Percentiles rank a stretch among this genome's conserved stretches.
These are phyloP conservation scores for Pseudoperonospora humuli DNA, from an alignment of 352 stramenopile genomes.

Conservation along the genomic window DNA sequence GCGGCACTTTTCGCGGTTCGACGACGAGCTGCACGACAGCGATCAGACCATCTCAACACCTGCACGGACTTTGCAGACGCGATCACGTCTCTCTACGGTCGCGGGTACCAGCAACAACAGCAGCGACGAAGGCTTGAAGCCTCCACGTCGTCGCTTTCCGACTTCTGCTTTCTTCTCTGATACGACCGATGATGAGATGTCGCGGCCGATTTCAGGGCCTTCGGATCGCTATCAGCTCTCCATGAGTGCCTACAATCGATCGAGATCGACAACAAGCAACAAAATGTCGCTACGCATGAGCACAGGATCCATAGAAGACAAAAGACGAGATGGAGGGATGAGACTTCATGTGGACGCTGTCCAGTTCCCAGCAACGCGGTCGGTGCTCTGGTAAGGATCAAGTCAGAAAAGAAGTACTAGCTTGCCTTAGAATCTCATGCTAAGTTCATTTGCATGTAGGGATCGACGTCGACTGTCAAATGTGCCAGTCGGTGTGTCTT, in stretches of 20 bases:
- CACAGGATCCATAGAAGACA: constrained; percentile 6
- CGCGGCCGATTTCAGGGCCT: not conserved
- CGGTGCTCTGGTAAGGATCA: constrained; percentile 48
- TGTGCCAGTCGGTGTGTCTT: constrained; percentile 27
- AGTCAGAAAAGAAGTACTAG: constrained; percentile 1
- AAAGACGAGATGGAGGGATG: not conserved
- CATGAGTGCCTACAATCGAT: constrained; percentile 10
- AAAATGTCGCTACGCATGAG: constrained; percentile 7
- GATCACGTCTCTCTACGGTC: constrained; percentile 11
- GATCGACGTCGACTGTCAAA: constrained; percentile 49
- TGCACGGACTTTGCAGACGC: constrained; percentile 4
- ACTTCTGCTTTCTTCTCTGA: constrained; percentile 66
- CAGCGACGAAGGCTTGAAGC: not conserved
- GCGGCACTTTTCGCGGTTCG: constrained; percentile 41
- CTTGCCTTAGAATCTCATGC: not conserved
- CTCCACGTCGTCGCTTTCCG: constrained; percentile 8
- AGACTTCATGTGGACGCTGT: constrained; percentile 51
- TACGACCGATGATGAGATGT: constrained; percentile 58
- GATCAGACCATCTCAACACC: constrained; percentile 50
- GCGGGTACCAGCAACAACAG: constrained; percentile 6
- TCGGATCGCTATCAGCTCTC: constrained; percentile 7
- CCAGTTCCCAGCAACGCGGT: constrained; percentile 58
- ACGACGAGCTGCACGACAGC: constrained; percentile 53
- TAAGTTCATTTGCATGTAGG: constrained; percentile 21
- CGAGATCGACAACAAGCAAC: not conserved